phyloP scores from a whole-genome alignment of 2,329 filamentous ascomycete species.

The Zasmidium cellare region DNA sequence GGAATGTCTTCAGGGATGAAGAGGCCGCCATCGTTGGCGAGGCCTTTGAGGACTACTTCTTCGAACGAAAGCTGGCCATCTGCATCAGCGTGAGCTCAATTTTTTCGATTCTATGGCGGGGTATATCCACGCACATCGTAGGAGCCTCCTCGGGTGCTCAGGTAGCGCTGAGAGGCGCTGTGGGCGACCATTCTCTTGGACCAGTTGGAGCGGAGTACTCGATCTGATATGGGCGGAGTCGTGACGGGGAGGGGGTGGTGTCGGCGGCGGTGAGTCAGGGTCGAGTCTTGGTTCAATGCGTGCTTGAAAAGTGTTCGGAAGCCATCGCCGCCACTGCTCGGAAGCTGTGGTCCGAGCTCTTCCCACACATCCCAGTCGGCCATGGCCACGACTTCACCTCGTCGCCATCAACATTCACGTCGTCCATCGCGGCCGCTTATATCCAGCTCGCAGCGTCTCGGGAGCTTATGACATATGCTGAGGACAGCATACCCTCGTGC shows the following conservation, averaged over 20 bases:
- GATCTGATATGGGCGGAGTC: neutral
- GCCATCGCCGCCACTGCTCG: neutral
- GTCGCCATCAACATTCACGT: neutral
- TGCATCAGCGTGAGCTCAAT: slow-evolving; percentile 33
- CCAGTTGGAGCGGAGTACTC: neutral
- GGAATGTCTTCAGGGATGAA: slow-evolving; percentile 87
- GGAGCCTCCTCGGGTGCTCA: slow-evolving; percentile 63
- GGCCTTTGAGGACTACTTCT: slow-evolving; percentile 83
- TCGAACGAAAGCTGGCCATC: slow-evolving; percentile 76
- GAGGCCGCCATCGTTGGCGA: slow-evolving; percentile 82
- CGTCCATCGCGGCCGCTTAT: neutral
- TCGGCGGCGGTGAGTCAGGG: neutral
- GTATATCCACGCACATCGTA: slow-evolving; percentile 54
- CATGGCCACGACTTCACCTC: neutral
- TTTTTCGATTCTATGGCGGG: slow-evolving; percentile 9
- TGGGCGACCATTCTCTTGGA: slow-evolving; percentile 34
- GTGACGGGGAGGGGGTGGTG: neutral
- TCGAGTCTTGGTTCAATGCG: neutral
- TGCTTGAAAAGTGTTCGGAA: neutral
- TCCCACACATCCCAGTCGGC: neutral
- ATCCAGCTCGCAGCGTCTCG: neutral
- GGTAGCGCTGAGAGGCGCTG: slow-evolving; percentile 60
- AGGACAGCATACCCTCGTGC: neutral
- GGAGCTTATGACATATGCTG: neutral
- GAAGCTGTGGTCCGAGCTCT: neutral